A percentile compares a stretch with the other conserved stretches of the same genome.
Conservation (phyloP, 2,329 filamentous ascomycete genomes). For the Mycosphaerella sp. region DNA sequence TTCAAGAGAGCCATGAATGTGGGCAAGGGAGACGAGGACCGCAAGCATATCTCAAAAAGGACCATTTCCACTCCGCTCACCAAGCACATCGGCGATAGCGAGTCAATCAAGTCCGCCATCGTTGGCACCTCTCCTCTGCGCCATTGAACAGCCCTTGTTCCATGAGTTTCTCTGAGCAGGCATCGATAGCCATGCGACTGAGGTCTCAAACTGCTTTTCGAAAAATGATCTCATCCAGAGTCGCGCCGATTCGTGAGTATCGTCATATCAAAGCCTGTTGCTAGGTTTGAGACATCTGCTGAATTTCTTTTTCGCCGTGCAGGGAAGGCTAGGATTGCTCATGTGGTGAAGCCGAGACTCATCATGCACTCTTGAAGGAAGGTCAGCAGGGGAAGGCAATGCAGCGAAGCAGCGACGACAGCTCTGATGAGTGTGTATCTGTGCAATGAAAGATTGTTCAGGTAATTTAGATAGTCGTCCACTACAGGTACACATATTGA, state of each 20-base stretch:
- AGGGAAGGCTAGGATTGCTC: too few relatives aligned
- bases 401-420: too few relatives aligned
- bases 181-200: neutral
- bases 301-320: neutral
- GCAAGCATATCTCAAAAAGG: neutral
- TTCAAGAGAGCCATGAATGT: neutral
- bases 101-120: neutral
- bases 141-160: too few relatives aligned
- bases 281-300: neutral
- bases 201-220: neutral
- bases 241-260: neutral
- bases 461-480: too few relatives aligned
- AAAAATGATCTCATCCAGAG: neutral
- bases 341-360: too few relatives aligned
- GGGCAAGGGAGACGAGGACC: neutral
- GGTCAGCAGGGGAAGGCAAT: too few relatives aligned
- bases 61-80: neutral
- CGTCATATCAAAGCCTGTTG: neutral
- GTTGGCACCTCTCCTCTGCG: neutral
- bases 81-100: neutral
- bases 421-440: too few relatives aligned
- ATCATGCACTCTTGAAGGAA: too few relatives aligned
- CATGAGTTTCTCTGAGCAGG: neutral
- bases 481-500: too few relatives aligned
- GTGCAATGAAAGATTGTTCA: too few relatives aligned